phyloP scores from a whole-genome alignment of 2,329 filamentous ascomycete genomes.

The Fusarium albosuccineum region DNA sequence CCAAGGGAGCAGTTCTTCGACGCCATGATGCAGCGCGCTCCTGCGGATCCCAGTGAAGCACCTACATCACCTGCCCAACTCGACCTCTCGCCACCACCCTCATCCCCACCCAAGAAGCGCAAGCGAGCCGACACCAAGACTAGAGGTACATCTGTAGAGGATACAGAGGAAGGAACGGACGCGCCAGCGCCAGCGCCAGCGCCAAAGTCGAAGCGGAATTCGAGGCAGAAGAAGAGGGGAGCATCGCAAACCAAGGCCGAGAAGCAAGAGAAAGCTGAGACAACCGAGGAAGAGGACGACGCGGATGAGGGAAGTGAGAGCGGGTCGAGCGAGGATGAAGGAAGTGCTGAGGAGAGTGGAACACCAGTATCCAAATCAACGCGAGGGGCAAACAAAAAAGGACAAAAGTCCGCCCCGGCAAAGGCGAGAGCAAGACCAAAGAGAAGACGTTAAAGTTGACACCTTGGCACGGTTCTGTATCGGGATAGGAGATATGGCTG shows the following conservation, averaged over 20 bases:
- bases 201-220: conserved; percentile 57
- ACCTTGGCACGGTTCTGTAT: not conserved
- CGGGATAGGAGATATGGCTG: conserved; percentile 5
- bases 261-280: conserved; percentile 53
- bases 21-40: conserved; percentile 60
- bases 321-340: conserved; percentile 51
- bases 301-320: conserved; percentile 55
- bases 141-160: conserved; percentile 61
- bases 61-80: conserved; percentile 61
- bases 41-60: conserved; percentile 62
- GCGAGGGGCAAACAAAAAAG: conserved; percentile 52
- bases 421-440: conserved; percentile 51
- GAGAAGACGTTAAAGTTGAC: conserved; percentile 43
- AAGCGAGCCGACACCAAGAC: conserved; percentile 59
- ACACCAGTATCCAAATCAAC: conserved; percentile 55
- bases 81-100: conserved; percentile 54
- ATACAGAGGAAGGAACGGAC: conserved; percentile 61
- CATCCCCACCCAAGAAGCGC: conserved; percentile 57
- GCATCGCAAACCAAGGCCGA: conserved; percentile 58
- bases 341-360: conserved; percentile 53
- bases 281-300: conserved; percentile 48
- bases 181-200: conserved; percentile 52
- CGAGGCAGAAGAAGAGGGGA: conserved; percentile 59
- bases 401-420: conserved; percentile 43
- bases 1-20: conserved; percentile 63